Base-by-base conservation (phyloP, 2,329 filamentous ascomycete species). In the Allantophomopsis cytisporea region DNA sequence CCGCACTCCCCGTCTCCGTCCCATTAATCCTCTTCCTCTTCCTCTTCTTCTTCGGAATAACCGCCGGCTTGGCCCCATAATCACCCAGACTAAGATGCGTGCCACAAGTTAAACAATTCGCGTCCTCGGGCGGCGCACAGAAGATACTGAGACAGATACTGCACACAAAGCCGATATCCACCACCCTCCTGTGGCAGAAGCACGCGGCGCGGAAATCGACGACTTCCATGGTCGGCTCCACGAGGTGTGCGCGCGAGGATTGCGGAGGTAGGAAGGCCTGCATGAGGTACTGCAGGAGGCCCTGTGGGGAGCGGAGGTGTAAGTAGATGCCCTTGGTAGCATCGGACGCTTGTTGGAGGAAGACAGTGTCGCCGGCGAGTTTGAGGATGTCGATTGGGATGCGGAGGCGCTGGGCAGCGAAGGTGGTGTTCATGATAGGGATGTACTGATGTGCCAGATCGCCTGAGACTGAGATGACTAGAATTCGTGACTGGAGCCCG, bases 171-270 rank as follows among this genome's bases (percentile, higher is more conserved):
- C 88, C 91, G 2, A 88, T 76, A 60, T 95, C 86, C 34, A 98
- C 81, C 15, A 96, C 86, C 30, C 76, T 76, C 38, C 89, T 73
- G 61, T 98, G 91, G 57, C 91, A 98, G 63, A 98, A 98, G 57
- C 91, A 98, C 3, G 91, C 91, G n/a, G 93, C 89, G 34, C 91
- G 77, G 58, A 98, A 98, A 61, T 98, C 93, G 34, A 98, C 87
- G 35, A 82, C 79, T 41, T 88, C 83, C 31, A 85, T 80, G 7
- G 83, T 85, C 0, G 91, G 88, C 4, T 81, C 66, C 33, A 94
- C 71, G 33, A 98, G 64, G 42, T 80, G 72, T 35, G 70, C 60
- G 8, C 79, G 64, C 16, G 72, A 71, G 12, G 65, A 68, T 43
- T 74, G 71, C 51, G 91, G 81, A 0, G 87, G 80, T n/a, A 85